Evolutionary conservation across 768 basidiomycete genomes (phyloP).

Genomic region (Ramaria sp.): DNA sequence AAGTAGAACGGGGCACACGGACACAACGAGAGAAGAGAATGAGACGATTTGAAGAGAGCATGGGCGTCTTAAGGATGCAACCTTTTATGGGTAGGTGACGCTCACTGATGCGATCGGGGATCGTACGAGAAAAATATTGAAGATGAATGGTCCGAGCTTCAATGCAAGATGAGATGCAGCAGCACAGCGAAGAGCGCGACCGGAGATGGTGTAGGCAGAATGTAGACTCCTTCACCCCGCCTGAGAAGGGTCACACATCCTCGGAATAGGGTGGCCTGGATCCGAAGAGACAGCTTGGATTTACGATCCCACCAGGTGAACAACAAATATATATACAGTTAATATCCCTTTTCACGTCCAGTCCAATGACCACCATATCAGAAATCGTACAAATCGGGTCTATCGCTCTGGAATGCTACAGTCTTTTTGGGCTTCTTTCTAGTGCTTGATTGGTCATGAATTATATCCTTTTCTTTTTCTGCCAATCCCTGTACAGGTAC

Average conservation of each 20-base stretch:
- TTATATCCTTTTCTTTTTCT: conserved; percentile 23
- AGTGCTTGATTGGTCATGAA: conserved; percentile 9
- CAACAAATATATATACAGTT: no score
- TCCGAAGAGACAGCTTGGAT: no score
- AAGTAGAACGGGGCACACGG: background rate
- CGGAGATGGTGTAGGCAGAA: no score
- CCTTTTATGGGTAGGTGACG: conserved; percentile 1
- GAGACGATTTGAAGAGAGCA: conserved; percentile 7
- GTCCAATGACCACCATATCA: no score
- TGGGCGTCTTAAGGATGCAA: conserved; percentile 1
- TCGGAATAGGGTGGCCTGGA: no score
- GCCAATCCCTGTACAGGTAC: conserved; percentile 25
- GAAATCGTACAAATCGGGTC: conserved; percentile 67
- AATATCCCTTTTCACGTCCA: no score
- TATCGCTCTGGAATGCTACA: conserved; percentile 58
- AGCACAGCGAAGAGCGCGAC: no score
- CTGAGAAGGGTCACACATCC: no score
- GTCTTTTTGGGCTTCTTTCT: conserved; percentile 47
- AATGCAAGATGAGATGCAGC: no score
- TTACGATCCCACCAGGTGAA: no score
- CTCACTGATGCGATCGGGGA: background rate
- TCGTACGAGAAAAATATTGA: conserved; percentile 5
- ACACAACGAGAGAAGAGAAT: conserved; percentile 5
- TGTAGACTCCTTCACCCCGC: no score
- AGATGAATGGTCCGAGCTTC: background rate